Base-by-base conservation (phyloP, 345 rosid species). In the Clausena lansium region DNA sequence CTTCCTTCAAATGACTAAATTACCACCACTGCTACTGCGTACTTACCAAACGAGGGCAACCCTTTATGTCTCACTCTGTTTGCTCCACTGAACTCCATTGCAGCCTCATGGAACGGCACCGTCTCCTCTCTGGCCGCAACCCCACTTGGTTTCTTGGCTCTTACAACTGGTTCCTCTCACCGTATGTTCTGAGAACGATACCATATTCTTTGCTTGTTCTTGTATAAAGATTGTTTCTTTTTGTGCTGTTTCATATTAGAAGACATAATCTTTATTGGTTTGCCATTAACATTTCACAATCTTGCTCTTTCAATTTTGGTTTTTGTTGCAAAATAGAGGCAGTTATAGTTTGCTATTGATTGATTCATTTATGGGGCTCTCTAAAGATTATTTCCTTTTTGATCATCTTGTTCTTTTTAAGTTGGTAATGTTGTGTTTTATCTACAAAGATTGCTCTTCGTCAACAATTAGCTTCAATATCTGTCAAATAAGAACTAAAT, bases 31-130 rank as follows among this genome's bases (percentile, higher is more conserved):
- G 59, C 74, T 70, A 6, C 32, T 76, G 27, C 47, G 27, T 30
- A 69, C 77, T 83, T 33, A 60, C 59, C 71, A 32, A 24, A 69
- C 68, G 36, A 70, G 6, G 10, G 28, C 33, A 22, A 6, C 47
- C 60, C 13, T 60, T 66, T 6, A 71, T 81, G 86, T 19, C 76
- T 73, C 73, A 22, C 6, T 52, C 63, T 75, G 79, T 73, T 13
- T 66, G 14, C 70, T 22, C 66, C 77, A 55, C 86, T 71, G 84
- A 90, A 38, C 81, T 76, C 39, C 70, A 38, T 13, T 32, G 55
- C 71, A 73, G 24, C 63, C 73, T 81, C 80, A 91, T 93, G 98
- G 89, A 88, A 78, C 85, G 86, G 58, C 79, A 75, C 35, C 60
- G 55, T 67, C 73, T 71, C 10, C 84, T 88, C 75, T 78, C 77